phyloP scores from a whole-genome alignment of 176 grass and related monocot genomes.

The bread wheat (Triticum aestivum) region DNA sequence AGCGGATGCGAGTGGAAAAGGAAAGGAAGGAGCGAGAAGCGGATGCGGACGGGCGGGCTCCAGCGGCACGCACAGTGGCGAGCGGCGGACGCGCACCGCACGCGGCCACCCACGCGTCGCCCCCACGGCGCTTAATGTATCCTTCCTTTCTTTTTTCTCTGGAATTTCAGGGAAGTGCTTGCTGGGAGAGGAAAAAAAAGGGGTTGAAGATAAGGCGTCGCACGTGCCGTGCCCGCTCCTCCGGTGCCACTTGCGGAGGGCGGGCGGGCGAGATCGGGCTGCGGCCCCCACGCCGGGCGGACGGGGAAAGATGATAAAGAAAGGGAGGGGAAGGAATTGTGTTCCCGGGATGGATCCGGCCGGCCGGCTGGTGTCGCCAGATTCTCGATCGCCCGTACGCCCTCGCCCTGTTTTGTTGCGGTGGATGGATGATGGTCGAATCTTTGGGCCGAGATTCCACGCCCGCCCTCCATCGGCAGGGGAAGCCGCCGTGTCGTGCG shows the following conservation, averaged over 20 bases:
- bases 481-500: too few relatives aligned
- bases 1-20: neutral
- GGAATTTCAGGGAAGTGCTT: too few relatives aligned
- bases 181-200: too few relatives aligned
- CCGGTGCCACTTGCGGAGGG: neutral
- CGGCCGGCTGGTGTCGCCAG: neutral
- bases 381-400: neutral
- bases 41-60: too few relatives aligned
- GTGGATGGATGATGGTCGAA: neutral
- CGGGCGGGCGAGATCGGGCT: neutral
- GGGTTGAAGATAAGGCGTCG: constrained; percentile 4
- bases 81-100: neutral
- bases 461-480: neutral
- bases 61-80: neutral
- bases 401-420: too few relatives aligned
- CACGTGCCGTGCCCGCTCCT: constrained; percentile 18
- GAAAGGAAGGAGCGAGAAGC: neutral
- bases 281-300: neutral
- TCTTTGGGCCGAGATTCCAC: neutral
- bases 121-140: neutral
- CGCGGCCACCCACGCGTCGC: neutral
- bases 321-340: neutral
- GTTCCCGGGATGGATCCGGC: neutral
- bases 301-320: neutral
- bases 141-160: too few relatives aligned